A percentile compares a stretch with the other conserved stretches of the same genome.
These are phyloP conservation scores for Suhomyces taliae DNA, from an alignment of 1,139 yeast genomes.

Conservation along the genomic window DNA sequence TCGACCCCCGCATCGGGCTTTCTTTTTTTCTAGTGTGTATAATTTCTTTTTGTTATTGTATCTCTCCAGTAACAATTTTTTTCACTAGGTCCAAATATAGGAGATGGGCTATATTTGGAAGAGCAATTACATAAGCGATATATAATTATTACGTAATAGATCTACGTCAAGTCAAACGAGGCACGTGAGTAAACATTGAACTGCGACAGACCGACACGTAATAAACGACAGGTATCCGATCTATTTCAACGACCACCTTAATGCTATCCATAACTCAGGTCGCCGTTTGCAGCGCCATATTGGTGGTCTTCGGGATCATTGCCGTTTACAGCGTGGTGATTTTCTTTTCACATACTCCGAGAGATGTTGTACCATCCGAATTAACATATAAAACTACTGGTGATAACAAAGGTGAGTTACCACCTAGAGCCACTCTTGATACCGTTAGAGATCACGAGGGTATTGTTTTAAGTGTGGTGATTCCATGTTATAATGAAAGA, in stretches of 20 bases:
- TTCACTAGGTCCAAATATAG: no score
- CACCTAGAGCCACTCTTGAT: conserved; percentile 28
- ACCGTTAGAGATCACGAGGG: conserved; percentile 16
- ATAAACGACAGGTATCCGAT: neutral
- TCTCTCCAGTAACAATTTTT: no score
- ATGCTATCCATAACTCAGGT: conserved; percentile 5
- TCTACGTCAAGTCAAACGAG: no score
- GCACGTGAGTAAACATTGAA: neutral
- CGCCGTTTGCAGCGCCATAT: neutral
- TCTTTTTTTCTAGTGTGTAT: neutral
- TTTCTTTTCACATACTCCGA: conserved; percentile 62
- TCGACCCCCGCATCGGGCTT: conserved; percentile 52
- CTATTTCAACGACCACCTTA: neutral
- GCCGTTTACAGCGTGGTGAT: conserved; percentile 43
- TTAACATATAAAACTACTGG: conserved; percentile 47
- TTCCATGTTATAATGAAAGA: conserved; percentile 91
- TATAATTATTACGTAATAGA: no score
- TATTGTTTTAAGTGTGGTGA: conserved; percentile 67
- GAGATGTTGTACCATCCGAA: conserved; percentile 56
- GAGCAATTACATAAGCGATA: no score
- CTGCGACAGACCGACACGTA: conserved; percentile 1
- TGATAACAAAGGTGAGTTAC: conserved; percentile 25
- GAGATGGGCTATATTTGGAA: no score
- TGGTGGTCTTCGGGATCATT: conserved; percentile 3
- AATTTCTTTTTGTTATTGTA: no score